phyloP scores from a whole-genome alignment of 2,329 filamentous ascomycete species.

The Penicillium hesseltinei region DNA sequence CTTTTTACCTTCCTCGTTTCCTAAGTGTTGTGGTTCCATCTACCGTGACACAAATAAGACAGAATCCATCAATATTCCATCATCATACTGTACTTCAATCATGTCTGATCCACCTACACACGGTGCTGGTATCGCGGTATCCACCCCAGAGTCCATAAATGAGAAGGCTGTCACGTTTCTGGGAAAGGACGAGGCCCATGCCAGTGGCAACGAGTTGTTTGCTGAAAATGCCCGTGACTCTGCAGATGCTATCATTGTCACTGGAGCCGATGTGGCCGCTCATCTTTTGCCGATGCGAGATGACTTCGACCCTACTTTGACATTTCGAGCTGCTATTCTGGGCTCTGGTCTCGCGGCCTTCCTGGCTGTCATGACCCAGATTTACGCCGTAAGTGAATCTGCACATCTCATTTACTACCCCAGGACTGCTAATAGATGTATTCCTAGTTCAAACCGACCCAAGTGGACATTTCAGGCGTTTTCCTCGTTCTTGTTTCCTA shows the following conservation, averaged over 20 bases:
- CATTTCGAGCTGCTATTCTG: slow-evolving; percentile 54
- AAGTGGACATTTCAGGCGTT: slow-evolving; percentile 50
- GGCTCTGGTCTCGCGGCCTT: slow-evolving; percentile 52
- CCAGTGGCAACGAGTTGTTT: not conserved
- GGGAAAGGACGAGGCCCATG: not conserved
- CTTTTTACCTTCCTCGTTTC: not conserved
- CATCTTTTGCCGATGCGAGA: slow-evolving; percentile 54
- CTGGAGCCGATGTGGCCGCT: slow-evolving; percentile 51
- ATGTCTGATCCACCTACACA: not conserved
- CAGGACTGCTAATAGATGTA: slow-evolving; percentile 2
- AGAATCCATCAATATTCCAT: not conserved
- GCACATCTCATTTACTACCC: slow-evolving; percentile 4
- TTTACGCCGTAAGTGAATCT: slow-evolving; percentile 39
- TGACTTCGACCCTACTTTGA: slow-evolving; percentile 53
- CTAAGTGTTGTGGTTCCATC: not conserved
- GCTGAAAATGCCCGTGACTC: not conserved
- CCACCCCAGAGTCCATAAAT: not conserved
- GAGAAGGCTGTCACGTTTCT: not conserved
- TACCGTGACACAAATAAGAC: not conserved
- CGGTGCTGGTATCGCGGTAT: not conserved
- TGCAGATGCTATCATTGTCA: slow-evolving; percentile 50
- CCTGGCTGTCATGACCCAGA: slow-evolving; percentile 56
- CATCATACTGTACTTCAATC: not conserved
- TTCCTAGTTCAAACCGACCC: slow-evolving; percentile 53
- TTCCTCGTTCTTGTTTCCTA: slow-evolving; percentile 60